A percentile compares a stretch with the other conserved stretches of the same genome.
Conservation (phyloP, 1,139 yeast species). For the Hyphopichia buzzinii region DNA sequence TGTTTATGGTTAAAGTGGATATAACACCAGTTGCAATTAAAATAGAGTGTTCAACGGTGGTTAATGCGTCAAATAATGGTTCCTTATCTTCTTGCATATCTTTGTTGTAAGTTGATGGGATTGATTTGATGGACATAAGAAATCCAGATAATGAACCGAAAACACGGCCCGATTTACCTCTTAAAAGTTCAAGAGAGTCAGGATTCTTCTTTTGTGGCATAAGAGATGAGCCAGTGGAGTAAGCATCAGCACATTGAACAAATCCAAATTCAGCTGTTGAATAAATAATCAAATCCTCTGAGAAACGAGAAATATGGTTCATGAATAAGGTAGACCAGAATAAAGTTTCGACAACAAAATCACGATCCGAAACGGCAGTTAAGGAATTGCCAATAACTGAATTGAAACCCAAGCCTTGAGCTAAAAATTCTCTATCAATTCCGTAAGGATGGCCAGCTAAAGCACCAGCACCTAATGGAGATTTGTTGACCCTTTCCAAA, state of each 20-base stretch:
- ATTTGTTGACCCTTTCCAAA: conserved; percentile 75
- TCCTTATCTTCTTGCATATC: conserved; percentile 99
- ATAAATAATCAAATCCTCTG: conserved; percentile 92
- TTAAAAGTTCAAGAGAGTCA: conserved; percentile 86
- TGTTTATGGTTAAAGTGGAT: conserved; percentile 74
- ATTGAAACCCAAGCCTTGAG: conserved; percentile 71
- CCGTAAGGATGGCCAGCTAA: conserved; percentile 99
- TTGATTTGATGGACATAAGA: conserved; percentile 91
- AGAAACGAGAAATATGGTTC: conserved; percentile 91
- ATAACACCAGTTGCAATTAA: conserved; percentile 94
- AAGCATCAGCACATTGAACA: conserved; percentile 90
- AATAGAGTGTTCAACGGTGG: conserved; percentile 90
- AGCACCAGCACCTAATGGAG: conserved; percentile 97
- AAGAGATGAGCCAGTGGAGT: conserved; percentile 95
- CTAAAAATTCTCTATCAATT: conserved; percentile 87
- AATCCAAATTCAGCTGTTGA: conserved; percentile 98
- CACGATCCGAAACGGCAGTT: conserved; percentile 95
- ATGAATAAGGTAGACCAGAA: conserved; percentile 96
- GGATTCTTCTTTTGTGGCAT: conserved; percentile 99
- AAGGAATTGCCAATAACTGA: conserved; percentile 92
- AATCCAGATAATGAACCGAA: conserved; percentile 95
- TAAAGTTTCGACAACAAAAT: conserved; percentile 93
- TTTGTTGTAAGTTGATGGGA: conserved; percentile 96
- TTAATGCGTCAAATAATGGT: conserved; percentile 87
- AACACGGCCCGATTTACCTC: conserved; percentile 97